These are phyloP conservation scores for Puccinia horiana DNA, from an alignment of 1,284 basidiomycete genomes.

Conservation along the genomic window DNA sequence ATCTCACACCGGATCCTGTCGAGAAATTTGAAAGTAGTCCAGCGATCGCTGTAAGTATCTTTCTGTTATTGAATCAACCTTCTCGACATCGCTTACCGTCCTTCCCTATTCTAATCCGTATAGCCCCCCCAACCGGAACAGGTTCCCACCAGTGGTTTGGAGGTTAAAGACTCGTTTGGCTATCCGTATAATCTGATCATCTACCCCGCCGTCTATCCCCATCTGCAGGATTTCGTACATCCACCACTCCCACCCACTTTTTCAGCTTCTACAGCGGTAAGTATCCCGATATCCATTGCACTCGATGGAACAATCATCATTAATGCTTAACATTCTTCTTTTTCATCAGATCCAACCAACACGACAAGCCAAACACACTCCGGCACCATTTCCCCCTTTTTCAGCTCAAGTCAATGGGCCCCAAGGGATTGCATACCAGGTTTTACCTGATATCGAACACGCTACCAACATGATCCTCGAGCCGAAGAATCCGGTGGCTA, in stretches of 20 bases:
- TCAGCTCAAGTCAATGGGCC: conserved; percentile 2
- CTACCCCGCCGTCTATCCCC: conserved; percentile 33
- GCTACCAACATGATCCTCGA: too few species aligned
- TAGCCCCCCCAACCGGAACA: conserved; percentile 1
- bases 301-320: neutral
- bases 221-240: conserved; percentile 7
- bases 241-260: neutral
- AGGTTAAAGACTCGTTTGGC: neutral
- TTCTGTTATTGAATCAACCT: neutral
- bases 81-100: neutral
- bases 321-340: neutral
- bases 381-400: conserved; percentile 11
- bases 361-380: conserved; percentile 2
- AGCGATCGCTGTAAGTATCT: neutral
- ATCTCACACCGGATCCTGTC: neutral
- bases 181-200: conserved; percentile 41
- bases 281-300: neutral
- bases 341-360: neutral
- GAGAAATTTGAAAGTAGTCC: neutral
- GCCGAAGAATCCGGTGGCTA: conserved; percentile 9
- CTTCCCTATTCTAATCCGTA: neutral
- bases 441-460: neutral
- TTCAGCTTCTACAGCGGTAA: neutral
- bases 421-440: conserved; percentile 13
- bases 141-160: neutral